Evolutionary conservation across 2,329 filamentous ascomycete species (phyloP).

Genomic region (Hymenoscyphus scutula): DNA sequence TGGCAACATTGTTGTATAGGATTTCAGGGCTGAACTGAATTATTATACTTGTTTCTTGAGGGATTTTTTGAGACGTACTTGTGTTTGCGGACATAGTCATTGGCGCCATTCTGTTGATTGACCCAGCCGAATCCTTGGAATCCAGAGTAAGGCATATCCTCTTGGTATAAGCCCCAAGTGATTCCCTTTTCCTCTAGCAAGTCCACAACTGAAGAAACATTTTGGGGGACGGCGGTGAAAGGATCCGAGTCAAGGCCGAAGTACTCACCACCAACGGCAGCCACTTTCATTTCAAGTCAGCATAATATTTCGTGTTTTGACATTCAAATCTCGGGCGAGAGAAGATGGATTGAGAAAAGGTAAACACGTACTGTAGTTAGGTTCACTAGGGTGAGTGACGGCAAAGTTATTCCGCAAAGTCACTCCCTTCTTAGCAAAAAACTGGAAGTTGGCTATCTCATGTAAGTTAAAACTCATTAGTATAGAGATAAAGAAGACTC

Average conservation of each 20-base stretch:
- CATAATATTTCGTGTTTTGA: background rate
- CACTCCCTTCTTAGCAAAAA: slow-evolving; percentile 60
- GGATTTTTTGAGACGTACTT: slow-evolving; percentile 46
- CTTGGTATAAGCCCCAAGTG: slow-evolving; percentile 71
- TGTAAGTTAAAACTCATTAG: slow-evolving; percentile 24
- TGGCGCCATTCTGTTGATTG: slow-evolving; percentile 63
- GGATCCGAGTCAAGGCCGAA: slow-evolving; percentile 45
- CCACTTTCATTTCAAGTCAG: background rate
- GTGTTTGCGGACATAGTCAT: slow-evolving; percentile 83
- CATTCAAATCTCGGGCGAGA: background rate
- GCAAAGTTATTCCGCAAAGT: slow-evolving; percentile 58
- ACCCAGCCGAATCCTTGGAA: slow-evolving; percentile 63
- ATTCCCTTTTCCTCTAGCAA: slow-evolving; percentile 64
- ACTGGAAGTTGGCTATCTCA: slow-evolving; percentile 50
- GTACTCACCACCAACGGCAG: slow-evolving; percentile 14
- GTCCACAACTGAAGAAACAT: slow-evolving; percentile 67
- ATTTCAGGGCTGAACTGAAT: slow-evolving; percentile 45
- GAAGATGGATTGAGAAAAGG: too few species aligned
- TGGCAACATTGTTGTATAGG: slow-evolving; percentile 63
- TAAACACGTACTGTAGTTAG: slow-evolving; percentile 58
- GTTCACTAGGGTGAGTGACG: slow-evolving; percentile 70
- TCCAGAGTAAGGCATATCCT: slow-evolving; percentile 73
- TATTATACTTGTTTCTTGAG: background rate
- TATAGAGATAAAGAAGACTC: slow-evolving; percentile 34
- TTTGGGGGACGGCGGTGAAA: slow-evolving; percentile 55